Evolutionary conservation across 257 asterid species (phyloP).

Genomic region (Solanum okadae): DNA sequence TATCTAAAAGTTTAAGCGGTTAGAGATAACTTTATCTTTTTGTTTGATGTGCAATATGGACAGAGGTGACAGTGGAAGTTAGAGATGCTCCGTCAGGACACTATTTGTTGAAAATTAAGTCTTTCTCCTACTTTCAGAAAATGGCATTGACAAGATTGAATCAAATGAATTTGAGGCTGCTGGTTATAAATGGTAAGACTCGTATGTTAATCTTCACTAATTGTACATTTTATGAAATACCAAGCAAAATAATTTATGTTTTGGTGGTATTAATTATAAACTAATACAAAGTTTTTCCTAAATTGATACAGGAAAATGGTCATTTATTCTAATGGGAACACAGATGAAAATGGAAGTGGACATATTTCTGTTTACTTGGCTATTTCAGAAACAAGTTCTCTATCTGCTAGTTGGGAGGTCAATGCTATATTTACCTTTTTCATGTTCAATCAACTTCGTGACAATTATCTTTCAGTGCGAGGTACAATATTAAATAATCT

Average conservation of each 20-base stretch:
- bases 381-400: neutral
- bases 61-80: neutral
- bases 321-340: too few relatives aligned
- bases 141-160: neutral
- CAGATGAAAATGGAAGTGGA: too few relatives aligned
- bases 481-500: neutral
- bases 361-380: conserved; percentile 3
- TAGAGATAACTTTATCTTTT: too few relatives aligned
- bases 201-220: too few relatives aligned
- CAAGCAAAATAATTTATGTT: too few relatives aligned
- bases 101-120: neutral
- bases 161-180: neutral
- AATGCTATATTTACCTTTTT: conserved; percentile 2
- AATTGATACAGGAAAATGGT: neutral
- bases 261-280: too few relatives aligned
- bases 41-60: neutral
- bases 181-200: neutral
- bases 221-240: too few relatives aligned
- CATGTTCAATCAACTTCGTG: neutral
- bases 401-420: neutral
- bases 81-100: neutral
- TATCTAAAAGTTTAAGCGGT: too few relatives aligned
- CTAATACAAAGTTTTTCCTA: too few relatives aligned
- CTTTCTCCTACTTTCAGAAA: neutral
- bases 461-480: neutral